phyloP scores from a whole-genome alignment of 169 alveolate genomes.

The Toxoplasma gondii region DNA sequence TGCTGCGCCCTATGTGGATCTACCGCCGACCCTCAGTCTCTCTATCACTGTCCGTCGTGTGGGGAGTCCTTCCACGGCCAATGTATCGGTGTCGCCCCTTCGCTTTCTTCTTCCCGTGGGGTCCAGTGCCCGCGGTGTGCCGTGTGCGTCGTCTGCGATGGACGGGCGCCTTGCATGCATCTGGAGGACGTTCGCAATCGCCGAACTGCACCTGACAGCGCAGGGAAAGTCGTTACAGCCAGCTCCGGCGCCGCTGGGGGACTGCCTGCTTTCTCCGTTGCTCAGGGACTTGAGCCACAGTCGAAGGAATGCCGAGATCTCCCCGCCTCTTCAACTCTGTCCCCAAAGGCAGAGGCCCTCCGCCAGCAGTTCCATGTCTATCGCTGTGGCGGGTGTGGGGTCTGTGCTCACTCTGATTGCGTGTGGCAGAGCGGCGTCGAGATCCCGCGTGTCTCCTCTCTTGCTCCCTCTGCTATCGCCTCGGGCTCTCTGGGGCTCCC shows the following conservation, averaged over 20 bases:
- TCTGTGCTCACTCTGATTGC: background rate
- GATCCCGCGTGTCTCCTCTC: background rate
- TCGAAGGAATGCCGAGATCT: background rate
- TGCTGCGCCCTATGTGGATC: constrained; percentile 64
- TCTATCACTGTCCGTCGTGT: constrained; percentile 54
- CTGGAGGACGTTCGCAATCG: background rate
- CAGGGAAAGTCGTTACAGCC: background rate
- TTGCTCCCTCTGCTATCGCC: too few species aligned
- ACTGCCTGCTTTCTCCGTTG: background rate
- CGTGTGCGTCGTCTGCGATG: background rate
- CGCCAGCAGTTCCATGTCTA: background rate
- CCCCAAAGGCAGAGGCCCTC: background rate
- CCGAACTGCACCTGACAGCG: background rate
- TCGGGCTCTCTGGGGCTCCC: too few species aligned
- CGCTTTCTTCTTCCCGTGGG: constrained; percentile 7
- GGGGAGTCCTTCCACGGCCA: constrained; percentile 53
- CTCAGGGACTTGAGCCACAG: background rate
- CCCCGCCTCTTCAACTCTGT: background rate
- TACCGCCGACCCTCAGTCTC: constrained; percentile 32
- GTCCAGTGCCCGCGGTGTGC: background rate
- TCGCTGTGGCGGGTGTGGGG: background rate
- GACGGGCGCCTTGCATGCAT: background rate
- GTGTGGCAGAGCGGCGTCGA: background rate
- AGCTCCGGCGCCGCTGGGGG: background rate
- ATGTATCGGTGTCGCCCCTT: constrained; percentile 41